Base-by-base conservation (phyloP, 176 grass and related monocot genomes). In the Avena sativa region DNA sequence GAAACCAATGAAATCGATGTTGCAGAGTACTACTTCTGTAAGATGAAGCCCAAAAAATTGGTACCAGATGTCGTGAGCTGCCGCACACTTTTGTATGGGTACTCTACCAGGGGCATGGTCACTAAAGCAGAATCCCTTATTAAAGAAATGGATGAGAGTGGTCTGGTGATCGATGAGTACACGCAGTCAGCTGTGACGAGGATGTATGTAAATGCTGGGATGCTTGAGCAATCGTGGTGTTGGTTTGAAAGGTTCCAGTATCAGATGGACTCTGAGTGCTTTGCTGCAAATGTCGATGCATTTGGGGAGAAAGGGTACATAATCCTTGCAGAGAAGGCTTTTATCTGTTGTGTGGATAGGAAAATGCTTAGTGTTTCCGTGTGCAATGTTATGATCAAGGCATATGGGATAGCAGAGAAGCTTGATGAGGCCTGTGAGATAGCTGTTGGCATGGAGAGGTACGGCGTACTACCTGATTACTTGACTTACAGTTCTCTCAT, bases 341-440 rank as follows among this genome's bases (percentile, higher is more conserved):
- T 95, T 58, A 68, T 78, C 79, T 87, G 88, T 81, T 91, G 96
- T 71, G 47, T 92, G 83, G 84, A 92, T 70, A 96, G 70, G 67
- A 77, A 89, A 43, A 98, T 91, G 88, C 80, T 92, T 14, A 86
- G 87, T 46, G 86, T 92, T 95, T 77, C 84, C 84, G 84, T 76
- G 28, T 98, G 95, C 85, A 98, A 98, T 94, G 93, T 96, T 60
- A 96, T 94, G 93, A 93, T 98, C 78, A 98, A 98, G 90, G 92
- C 90, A 32, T 98, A 96, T 91, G 93, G 92, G 30, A 63, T 91
- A 69, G 87, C 78, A 80, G 91, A 88, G 65, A 90, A 92, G 76
- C 83, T 90, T 81, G 81, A 88, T 78, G 90, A 94, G 82, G 93
- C 90, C 40, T 92, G 90, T 83, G 87, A 90, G 51, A 85, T 98